Conservation (phyloP, 257 asterid species). For the Handroanthus guayacan region DNA sequence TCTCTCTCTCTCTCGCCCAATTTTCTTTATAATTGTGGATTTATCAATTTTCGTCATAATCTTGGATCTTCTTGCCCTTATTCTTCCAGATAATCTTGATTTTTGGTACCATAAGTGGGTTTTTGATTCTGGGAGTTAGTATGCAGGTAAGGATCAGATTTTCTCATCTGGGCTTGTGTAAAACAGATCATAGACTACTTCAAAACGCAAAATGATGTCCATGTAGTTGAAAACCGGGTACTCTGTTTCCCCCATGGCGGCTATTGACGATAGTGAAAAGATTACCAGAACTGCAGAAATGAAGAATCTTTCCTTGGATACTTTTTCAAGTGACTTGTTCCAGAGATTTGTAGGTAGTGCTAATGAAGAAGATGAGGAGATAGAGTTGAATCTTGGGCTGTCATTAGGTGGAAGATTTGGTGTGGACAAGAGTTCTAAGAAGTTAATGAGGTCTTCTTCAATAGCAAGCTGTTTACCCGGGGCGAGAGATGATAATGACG, state of each 20-base stretch:
- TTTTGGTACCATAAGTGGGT: not conserved
- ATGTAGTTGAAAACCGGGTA: constrained; percentile 29
- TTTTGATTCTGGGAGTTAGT: constrained; percentile 25
- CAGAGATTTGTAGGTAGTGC: constrained; percentile 61
- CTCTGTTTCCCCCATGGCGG: constrained; percentile 47
- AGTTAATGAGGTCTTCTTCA: constrained; percentile 61
- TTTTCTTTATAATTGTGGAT: not conserved
- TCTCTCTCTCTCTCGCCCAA: not conserved
- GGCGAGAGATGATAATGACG: constrained; percentile 53
- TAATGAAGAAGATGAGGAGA: constrained; percentile 27
- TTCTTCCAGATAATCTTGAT: not conserved
- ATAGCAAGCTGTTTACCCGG: constrained; percentile 59
- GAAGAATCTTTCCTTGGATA: constrained; percentile 52
- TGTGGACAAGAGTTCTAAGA: constrained; percentile 57
- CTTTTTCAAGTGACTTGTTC: constrained; percentile 58
- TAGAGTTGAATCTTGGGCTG: constrained; percentile 74
- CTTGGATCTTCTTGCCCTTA: not conserved
- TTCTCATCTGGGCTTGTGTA: constrained; percentile 42
- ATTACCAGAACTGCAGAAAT: constrained; percentile 37
- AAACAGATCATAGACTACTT: constrained; percentile 42
- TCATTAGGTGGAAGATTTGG: constrained; percentile 82
- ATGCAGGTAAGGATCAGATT: constrained; percentile 50
- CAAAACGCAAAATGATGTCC: constrained; percentile 41
- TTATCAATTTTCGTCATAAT: not conserved
- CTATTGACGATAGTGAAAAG: constrained; percentile 44